Conservation (phyloP, 2,329 filamentous ascomycete genomes). For the Fusarium pseudocircinatum region DNA sequence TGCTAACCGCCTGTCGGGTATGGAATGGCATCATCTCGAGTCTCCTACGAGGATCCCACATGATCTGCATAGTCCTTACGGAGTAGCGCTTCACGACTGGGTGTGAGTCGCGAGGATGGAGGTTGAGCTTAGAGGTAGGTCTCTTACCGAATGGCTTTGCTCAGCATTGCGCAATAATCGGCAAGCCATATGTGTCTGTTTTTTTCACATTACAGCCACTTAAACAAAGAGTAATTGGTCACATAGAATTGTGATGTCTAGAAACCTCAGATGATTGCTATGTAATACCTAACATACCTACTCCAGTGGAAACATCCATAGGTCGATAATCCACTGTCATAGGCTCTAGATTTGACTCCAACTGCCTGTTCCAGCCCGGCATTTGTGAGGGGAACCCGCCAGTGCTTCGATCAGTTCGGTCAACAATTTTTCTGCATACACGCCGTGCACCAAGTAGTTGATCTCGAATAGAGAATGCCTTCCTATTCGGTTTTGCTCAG, state of each 20-base stretch:
- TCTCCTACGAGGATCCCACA: constrained; percentile 32
- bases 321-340: background rate
- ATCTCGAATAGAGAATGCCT: constrained; percentile 17
- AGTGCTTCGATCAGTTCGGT: constrained; percentile 6
- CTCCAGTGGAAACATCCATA: background rate
- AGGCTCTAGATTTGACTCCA: background rate
- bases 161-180: background rate
- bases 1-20: constrained; percentile 36
- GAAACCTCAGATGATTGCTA: background rate
- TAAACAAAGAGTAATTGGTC: background rate
- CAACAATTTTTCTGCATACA: constrained; percentile 1
- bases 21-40: constrained; percentile 7
- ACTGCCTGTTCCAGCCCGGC: background rate
- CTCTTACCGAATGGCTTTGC: background rate
- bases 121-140: background rate
- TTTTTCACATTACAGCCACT: background rate
- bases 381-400: constrained; percentile 16
- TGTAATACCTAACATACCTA: background rate
- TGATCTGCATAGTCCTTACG: constrained; percentile 40
- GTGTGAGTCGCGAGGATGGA: constrained; percentile 17
- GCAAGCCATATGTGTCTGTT: background rate
- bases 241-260: background rate
- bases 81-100: constrained; percentile 23
- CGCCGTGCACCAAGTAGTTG: constrained; percentile 1
- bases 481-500: constrained; percentile 35